These are phyloP conservation scores for Thielaviopsis cerberus DNA, from an alignment of 2,329 filamentous ascomycete species.

Conservation along the genomic window DNA sequence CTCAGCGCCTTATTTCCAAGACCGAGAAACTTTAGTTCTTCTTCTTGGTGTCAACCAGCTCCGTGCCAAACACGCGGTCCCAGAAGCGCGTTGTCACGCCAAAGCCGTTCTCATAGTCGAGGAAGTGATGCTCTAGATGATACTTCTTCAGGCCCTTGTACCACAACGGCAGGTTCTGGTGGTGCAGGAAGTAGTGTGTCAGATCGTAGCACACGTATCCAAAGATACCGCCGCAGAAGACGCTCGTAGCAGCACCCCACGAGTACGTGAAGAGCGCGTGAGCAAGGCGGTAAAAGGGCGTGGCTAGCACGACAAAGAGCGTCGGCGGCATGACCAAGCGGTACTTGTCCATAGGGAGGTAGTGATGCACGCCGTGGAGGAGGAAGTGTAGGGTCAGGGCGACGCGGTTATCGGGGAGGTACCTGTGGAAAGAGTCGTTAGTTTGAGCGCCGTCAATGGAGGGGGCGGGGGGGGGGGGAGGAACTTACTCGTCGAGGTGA, in stretches of 20 bases:
- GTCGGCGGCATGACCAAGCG: constrained; percentile 92
- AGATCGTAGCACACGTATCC: constrained; percentile 93
- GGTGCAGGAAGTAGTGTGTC: constrained; percentile 97
- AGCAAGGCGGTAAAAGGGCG: constrained; percentile 82
- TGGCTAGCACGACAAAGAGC: constrained; percentile 64
- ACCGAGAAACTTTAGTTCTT: not conserved
- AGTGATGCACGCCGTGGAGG: constrained; percentile 93
- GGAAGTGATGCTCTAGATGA: constrained; percentile 91
- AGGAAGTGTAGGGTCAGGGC: constrained; percentile 76
- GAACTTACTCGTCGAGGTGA: constrained; percentile 70
- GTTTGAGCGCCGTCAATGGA: constrained; percentile 9
- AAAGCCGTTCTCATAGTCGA: constrained; percentile 93
- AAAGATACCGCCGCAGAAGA: constrained; percentile 80
- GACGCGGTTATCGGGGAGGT: constrained; percentile 79
- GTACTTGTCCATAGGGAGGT: constrained; percentile 97
- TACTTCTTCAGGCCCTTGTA: constrained; percentile 93
- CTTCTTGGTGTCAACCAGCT: constrained; percentile 29
- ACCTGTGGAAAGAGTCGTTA: constrained; percentile 31
- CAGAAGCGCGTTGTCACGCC: constrained; percentile 93
- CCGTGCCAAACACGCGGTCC: constrained; percentile 82
- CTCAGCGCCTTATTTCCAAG: not conserved
- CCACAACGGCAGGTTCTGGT: constrained; percentile 75
- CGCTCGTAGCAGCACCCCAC: constrained; percentile 62
- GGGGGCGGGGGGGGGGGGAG: not conserved
- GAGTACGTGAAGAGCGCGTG: constrained; percentile 66